A percentile compares a stretch with the other conserved stretches of the same genome.
Evolutionary conservation across 805 yeast species (phyloP).

Genomic region (Saturnispora serradocipensis): DNA sequence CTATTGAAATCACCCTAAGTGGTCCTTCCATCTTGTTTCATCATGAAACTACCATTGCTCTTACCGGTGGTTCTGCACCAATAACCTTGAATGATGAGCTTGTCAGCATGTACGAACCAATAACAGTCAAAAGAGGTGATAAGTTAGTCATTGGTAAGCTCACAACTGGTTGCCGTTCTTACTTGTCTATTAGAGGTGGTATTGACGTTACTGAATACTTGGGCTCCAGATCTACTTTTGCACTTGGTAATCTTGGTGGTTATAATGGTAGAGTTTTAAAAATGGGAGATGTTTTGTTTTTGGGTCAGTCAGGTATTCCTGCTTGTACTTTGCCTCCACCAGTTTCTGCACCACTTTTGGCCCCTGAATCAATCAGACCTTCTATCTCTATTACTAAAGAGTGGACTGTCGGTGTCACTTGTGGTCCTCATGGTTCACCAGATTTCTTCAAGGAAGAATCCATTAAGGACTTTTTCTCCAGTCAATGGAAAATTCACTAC

Average conservation of each 20-base stretch:
- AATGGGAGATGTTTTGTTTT: slow-evolving; percentile 83
- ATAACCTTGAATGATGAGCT: slow-evolving; percentile 55
- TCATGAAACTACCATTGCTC: slow-evolving; percentile 62
- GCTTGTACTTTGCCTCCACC: slow-evolving; percentile 69
- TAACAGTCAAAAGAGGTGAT: slow-evolving; percentile 65
- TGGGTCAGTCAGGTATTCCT: slow-evolving; percentile 67
- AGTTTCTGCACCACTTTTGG: slow-evolving; percentile 47
- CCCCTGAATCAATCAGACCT: slow-evolving; percentile 53
- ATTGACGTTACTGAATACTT: slow-evolving; percentile 88
- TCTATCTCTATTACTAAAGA: slow-evolving; percentile 35
- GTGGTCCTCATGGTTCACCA: slow-evolving; percentile 98
- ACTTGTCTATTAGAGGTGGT: slow-evolving; percentile 86
- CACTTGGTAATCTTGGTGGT: slow-evolving; percentile 89
- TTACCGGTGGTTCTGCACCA: slow-evolving; percentile 70
- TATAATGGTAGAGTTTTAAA: slow-evolving; percentile 87
- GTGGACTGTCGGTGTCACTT: slow-evolving; percentile 88
- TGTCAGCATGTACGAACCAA: slow-evolving; percentile 63
- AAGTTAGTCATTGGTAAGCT: slow-evolving; percentile 75
- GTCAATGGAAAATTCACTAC: slow-evolving; percentile 91
- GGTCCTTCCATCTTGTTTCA: slow-evolving; percentile 89
- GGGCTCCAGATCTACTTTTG: slow-evolving; percentile 95
- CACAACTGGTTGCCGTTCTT: slow-evolving; percentile 76
- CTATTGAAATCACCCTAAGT: slow-evolving; percentile 75
- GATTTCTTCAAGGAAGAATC: slow-evolving; percentile 81
- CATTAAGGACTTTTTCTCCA: slow-evolving; percentile 61